A percentile compares a stretch with the other conserved stretches of the same genome.
These are phyloP conservation scores for Jaapia argillacea DNA, from an alignment of 768 basidiomycete genomes.

Conservation along the genomic window DNA sequence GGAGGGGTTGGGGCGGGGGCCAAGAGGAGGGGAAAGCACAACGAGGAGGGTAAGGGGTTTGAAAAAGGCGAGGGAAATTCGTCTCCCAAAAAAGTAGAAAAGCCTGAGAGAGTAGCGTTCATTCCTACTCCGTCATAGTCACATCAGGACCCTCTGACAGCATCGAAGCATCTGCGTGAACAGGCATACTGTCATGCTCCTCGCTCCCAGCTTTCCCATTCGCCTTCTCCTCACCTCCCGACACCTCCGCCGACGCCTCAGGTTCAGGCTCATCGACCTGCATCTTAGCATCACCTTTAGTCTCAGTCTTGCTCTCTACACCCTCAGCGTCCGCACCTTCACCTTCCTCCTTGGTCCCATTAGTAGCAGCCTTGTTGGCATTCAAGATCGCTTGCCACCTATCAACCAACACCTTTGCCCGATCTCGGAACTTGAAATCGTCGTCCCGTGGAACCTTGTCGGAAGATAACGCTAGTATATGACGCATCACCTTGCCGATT, in stretches of 20 bases:
- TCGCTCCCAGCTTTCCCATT: too few species aligned
- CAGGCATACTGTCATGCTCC: too few species aligned
- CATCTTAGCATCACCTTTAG: conserved; percentile 6
- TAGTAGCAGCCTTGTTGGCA: conserved; percentile 13
- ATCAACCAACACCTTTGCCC: conserved; percentile 59
- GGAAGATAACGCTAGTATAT: conserved; percentile 50
- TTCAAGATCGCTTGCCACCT: conserved; percentile 55
- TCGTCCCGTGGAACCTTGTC: conserved; percentile 52
- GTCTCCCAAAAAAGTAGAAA: too few species aligned
- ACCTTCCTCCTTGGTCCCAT: conserved; percentile 9
- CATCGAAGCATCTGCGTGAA: too few species aligned
- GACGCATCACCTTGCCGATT: conserved; percentile 83
- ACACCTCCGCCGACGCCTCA: neutral
- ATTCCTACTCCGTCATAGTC: too few species aligned
- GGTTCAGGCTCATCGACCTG: neutral
- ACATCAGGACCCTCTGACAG: too few species aligned
- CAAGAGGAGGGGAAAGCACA: too few species aligned
- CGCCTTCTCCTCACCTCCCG: neutral
- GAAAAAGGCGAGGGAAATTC: too few species aligned
- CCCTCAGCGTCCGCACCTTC: conserved; percentile 8
- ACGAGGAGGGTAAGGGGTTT: too few species aligned
- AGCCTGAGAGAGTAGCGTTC: too few species aligned
- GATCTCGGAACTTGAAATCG: conserved; percentile 63
- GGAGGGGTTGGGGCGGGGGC: too few species aligned
- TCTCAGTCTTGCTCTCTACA: conserved; percentile 9